Base-by-base conservation (phyloP, 2,329 filamentous ascomycete genomes). In the Pseudogymnoascus pannorum region DNA sequence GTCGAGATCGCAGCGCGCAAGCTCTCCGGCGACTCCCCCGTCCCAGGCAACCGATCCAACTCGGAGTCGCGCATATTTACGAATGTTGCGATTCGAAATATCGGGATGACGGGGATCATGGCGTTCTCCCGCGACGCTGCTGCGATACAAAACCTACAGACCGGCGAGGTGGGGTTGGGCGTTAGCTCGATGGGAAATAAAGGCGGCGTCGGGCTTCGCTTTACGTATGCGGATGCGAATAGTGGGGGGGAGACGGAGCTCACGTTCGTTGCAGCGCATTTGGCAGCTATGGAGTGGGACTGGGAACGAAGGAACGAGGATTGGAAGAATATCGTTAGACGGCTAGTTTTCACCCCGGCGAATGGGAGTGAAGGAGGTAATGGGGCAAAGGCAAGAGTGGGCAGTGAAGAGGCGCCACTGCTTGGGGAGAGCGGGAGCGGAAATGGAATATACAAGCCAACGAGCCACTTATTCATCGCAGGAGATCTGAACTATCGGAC, bases 401-500 rank as follows among this genome's bases (percentile, higher is more conserved):
- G 66, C 36, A 66, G 18, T 40, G 78, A 78, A 67, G 74, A 74
- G 60, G 72, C 73, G 31, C 75, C 86, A 3, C 80, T 67, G 12
- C 68, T 63, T 51, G 84, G 67, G 73, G 81, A 65, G 76, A 64
- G 70, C 60, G 68, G 84, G 40, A 85, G 85, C 33, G 48, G 26
- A 24, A 54, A 31, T 31, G 57, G 57, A 8, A 84, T 97, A 61
- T 97, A 92, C 77, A 84, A 83, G 58, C 85, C 90, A 1, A 82
- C 81, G 3, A 86, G 86, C 3, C 86, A 96, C 72, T 78, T 97
- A 1, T 96, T 97, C 72, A 79, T 97, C 54, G 88, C 87, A 0
- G 94, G 94, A 22, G 94, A 99, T 73, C 81, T 99, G 63, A 99
- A 99, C 78, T 99, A 99, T 75, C 88, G 94, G 67, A 95, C 93